Percentiles rank a stretch among this genome's conserved stretches.
Conservation (phyloP, 306 rosid species). For the Cajanus cajan region DNA sequence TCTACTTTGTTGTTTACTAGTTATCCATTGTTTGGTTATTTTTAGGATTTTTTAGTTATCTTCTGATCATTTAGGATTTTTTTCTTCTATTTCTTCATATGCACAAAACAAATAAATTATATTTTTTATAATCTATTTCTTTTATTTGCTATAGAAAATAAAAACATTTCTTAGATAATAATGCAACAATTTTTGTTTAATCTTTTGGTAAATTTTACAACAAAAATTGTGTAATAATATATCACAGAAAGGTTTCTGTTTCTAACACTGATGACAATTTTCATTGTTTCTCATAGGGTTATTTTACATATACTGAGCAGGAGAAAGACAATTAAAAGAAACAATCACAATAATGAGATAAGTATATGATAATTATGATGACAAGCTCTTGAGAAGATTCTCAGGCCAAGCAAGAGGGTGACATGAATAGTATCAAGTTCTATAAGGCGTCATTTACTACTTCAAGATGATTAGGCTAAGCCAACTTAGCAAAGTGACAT, state of each 20-base stretch:
- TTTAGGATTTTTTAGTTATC: too few relatives aligned
- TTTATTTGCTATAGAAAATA: too few relatives aligned
- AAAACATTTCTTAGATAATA: too few relatives aligned
- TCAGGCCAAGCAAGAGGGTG: conserved; percentile 49
- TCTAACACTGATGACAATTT: not conserved
- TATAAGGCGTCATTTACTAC: conserved; percentile 38
- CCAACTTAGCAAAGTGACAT: conserved; percentile 91
- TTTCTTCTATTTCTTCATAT: too few relatives aligned
- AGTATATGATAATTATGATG: conserved; percentile 19
- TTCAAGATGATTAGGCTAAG: conserved; percentile 64
- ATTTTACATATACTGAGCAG: not conserved
- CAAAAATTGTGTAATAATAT: not conserved
- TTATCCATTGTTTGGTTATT: too few relatives aligned
- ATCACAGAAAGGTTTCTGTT: not conserved
- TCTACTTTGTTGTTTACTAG: too few relatives aligned
- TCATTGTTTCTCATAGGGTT: not conserved
- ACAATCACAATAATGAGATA: not conserved
- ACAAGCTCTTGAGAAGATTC: conserved; percentile 50
- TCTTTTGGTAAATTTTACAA: not conserved
- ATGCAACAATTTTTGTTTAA: conserved; percentile 16
- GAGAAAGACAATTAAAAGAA: not conserved
- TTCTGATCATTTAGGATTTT: too few relatives aligned
- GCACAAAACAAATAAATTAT: too few relatives aligned
- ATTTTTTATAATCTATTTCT: too few relatives aligned
- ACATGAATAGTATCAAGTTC: not conserved